Evolutionary conservation across 257 asterid species (phyloP).

Genomic region (Sherardia arvensis): DNA sequence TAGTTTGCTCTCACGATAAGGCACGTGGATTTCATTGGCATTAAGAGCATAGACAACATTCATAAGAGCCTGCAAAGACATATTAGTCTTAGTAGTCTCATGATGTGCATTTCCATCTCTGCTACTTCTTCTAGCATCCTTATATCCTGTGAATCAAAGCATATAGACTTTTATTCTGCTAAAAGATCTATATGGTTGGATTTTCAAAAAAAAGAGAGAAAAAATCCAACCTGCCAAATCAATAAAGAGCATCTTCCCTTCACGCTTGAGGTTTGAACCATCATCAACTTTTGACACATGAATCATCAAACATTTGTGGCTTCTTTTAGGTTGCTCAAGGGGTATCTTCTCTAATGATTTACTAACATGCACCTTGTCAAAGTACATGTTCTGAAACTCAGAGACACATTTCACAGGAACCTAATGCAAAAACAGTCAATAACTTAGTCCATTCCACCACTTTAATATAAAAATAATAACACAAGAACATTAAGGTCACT

Average conservation of each 20-base stretch:
- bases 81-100: conserved; percentile 51
- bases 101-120: conserved; percentile 39
- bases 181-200: neutral
- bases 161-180: neutral
- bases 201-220: neutral
- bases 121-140: conserved; percentile 53
- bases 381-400: conserved; percentile 39
- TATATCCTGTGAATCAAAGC: conserved; percentile 47
- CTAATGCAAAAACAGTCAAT: conserved; percentile 28
- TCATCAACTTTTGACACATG: conserved; percentile 35
- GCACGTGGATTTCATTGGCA: conserved; percentile 52
- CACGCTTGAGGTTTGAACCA: conserved; percentile 24
- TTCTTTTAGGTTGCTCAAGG: conserved; percentile 31
- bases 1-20: conserved; percentile 75
- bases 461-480: conserved; percentile 4
- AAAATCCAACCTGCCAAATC: conserved; percentile 67
- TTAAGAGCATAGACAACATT: conserved; percentile 64
- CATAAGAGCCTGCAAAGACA: conserved; percentile 46
- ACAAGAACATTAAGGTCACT: conserved; percentile 7
- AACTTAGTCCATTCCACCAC: conserved; percentile 1
- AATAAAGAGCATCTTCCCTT: conserved; percentile 63
- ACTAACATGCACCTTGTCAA: conserved; percentile 17
- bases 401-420: conserved; percentile 39
- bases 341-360: conserved; percentile 29
- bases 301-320: conserved; percentile 61